These are phyloP conservation scores for Juncus inflexus DNA, from an alignment of 176 grass and related monocot genomes.

Conservation along the genomic window DNA sequence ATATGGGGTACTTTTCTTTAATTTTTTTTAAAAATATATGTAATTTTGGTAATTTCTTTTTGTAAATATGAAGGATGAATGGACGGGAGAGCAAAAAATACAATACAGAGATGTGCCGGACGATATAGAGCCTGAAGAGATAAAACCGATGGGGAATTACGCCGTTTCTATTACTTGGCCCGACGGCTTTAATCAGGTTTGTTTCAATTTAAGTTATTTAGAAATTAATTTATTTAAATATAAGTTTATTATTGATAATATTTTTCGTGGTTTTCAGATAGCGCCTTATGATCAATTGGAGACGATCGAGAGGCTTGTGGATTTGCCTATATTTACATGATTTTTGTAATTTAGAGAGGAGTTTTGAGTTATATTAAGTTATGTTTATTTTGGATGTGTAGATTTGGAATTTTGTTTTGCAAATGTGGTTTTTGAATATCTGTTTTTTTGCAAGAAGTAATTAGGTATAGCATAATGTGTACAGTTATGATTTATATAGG, in stretches of 20 bases:
- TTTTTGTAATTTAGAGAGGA: conserved; percentile 5
- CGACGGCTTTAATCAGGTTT: conserved; percentile 93
- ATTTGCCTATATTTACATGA: conserved; percentile 32
- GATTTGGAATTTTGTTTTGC: neutral
- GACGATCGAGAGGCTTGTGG: conserved; percentile 76
- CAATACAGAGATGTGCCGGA: conserved; percentile 82
- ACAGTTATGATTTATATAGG: no score
- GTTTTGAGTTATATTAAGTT: neutral
- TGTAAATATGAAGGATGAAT: conserved; percentile 60
- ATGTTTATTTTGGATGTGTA: neutral
- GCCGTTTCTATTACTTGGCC: conserved; percentile 99
- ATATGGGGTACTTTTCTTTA: neutral
- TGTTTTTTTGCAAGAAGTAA: no score
- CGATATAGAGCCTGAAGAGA: conserved; percentile 94
- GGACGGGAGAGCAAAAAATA: conserved; percentile 93
- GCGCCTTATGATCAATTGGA: conserved; percentile 98
- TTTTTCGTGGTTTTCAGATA: conserved; percentile 58
- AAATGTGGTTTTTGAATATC: no score
- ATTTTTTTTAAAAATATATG: neutral
- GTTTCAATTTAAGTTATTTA: neutral
- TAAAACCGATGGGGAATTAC: conserved; percentile 92
- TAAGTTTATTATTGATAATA: conserved; percentile 8
- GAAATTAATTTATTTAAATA: neutral
- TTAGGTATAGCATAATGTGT: no score
- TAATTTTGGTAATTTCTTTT: conserved; percentile 9